Conservation (phyloP, 306 rosid species). For the Cyclanthera cordifolia region DNA sequence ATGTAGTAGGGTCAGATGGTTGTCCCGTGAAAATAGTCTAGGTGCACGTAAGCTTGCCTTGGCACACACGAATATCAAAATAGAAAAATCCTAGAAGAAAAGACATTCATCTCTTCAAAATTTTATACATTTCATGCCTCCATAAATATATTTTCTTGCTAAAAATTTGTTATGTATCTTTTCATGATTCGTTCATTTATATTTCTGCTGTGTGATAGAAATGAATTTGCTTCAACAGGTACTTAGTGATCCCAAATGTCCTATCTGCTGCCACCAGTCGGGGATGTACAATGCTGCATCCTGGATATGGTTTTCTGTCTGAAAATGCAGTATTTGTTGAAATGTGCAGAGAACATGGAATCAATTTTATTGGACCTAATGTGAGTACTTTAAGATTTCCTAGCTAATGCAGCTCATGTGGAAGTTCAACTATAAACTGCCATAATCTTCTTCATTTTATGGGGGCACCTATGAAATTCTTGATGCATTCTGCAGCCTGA, state of each 20-base stretch:
- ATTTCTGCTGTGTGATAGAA: constrained; percentile 2
- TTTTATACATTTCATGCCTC: not conserved
- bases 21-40: no score
- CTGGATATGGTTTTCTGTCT: constrained; percentile 96
- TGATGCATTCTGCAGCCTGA: constrained; percentile 55
- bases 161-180: not conserved
- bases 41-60: no score
- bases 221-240: constrained; percentile 34
- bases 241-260: constrained; percentile 69
- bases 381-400: constrained; percentile 30
- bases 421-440: not conserved
- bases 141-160: not conserved
- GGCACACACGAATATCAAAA: no score
- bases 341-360: constrained; percentile 82
- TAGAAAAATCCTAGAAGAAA: no score
- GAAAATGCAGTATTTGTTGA: constrained; percentile 94
- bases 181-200: not conserved
- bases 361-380: constrained; percentile 93
- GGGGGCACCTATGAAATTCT: not conserved
- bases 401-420: not conserved
- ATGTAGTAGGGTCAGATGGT: no score
- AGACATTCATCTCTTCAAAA: no score
- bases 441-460: not conserved
- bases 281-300: constrained; percentile 84
- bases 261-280: constrained; percentile 76